A percentile compares a stretch with the other conserved stretches of the same genome.
Evolutionary conservation across 2,329 filamentous ascomycete species (phyloP).

Genomic region (Stagonosporopsis cucurbitacearum): DNA sequence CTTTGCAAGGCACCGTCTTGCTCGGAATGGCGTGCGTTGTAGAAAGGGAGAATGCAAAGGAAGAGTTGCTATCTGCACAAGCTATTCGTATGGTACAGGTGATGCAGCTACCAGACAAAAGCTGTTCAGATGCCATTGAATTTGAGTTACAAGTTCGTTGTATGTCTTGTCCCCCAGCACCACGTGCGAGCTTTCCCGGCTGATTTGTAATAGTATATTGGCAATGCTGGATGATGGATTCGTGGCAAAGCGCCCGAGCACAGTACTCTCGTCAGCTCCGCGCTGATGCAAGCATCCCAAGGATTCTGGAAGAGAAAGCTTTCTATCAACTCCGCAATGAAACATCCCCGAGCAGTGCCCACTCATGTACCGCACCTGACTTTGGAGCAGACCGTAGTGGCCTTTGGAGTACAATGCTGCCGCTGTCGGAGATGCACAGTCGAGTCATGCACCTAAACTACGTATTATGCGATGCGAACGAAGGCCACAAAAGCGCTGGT

Average conservation of each 20-base stretch:
- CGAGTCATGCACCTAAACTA: slow-evolving; percentile 11
- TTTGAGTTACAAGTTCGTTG: slow-evolving; percentile 6
- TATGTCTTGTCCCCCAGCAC: background rate
- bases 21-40: slow-evolving; percentile 14
- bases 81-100: slow-evolving; percentile 12
- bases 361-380: background rate
- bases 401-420: slow-evolving; percentile 13
- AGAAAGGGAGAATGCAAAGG: slow-evolving; percentile 5
- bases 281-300: background rate
- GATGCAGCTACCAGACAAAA: slow-evolving; percentile 1
- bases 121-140: background rate
- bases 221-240: slow-evolving; percentile 13
- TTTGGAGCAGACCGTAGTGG: background rate
- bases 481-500: background rate
- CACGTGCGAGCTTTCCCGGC: background rate
- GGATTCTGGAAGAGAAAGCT: slow-evolving; percentile 5
- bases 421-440: slow-evolving; percentile 12
- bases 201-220: slow-evolving; percentile 4
- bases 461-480: slow-evolving; percentile 1
- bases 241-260: slow-evolving; percentile 2
- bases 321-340: background rate
- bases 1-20: slow-evolving; percentile 6
- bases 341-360: background rate
- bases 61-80: slow-evolving; percentile 6
- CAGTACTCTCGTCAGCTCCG: slow-evolving; percentile 9